Percentiles rank a stretch among this genome's conserved stretches.
Evolutionary conservation across 2,329 filamentous ascomycete genomes (phyloP).

Genomic region (Ilyonectria mors-panacis): DNA sequence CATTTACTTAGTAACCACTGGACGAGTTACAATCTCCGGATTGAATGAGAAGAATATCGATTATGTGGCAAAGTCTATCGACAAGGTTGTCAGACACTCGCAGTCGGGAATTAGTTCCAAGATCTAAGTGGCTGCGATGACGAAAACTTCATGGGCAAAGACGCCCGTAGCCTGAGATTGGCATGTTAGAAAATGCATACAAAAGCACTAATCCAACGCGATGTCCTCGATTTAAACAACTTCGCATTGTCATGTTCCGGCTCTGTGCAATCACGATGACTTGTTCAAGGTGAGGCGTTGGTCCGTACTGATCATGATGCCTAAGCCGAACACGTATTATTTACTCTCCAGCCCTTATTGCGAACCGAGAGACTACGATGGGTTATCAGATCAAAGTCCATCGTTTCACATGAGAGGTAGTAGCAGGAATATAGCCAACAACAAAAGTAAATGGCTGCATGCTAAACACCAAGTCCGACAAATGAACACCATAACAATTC

Average conservation of each 20-base stretch:
- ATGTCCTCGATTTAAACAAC: too few relatives aligned
- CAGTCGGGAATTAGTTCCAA: background rate
- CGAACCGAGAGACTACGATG: too few relatives aligned
- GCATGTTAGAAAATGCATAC: background rate
- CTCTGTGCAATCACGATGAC: too few relatives aligned
- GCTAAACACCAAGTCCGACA: slow-evolving; percentile 8
- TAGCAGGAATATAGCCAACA: slow-evolving; percentile 28
- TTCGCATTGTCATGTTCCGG: too few relatives aligned
- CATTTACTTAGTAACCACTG: slow-evolving; percentile 29
- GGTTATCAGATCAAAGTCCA: background rate
- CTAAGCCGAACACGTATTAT: too few relatives aligned
- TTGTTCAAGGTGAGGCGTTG: too few relatives aligned
- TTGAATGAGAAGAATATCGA: slow-evolving; percentile 24
- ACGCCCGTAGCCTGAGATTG: too few relatives aligned
- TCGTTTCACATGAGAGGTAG: background rate
- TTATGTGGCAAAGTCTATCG: slow-evolving; percentile 27
- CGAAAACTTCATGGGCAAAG: background rate
- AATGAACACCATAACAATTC: slow-evolving; percentile 13
- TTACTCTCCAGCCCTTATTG: background rate
- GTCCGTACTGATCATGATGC: too few relatives aligned
- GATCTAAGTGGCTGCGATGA: background rate
- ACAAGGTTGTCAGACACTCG: slow-evolving; percentile 17
- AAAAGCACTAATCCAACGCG: background rate
- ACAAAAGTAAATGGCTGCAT: slow-evolving; percentile 7
- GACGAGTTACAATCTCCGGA: slow-evolving; percentile 24